Percentiles rank a stretch among this genome's conserved stretches.
Conservation (phyloP, 495 filamentous ascomycete genomes). For the Chlorociboria aeruginascens region DNA sequence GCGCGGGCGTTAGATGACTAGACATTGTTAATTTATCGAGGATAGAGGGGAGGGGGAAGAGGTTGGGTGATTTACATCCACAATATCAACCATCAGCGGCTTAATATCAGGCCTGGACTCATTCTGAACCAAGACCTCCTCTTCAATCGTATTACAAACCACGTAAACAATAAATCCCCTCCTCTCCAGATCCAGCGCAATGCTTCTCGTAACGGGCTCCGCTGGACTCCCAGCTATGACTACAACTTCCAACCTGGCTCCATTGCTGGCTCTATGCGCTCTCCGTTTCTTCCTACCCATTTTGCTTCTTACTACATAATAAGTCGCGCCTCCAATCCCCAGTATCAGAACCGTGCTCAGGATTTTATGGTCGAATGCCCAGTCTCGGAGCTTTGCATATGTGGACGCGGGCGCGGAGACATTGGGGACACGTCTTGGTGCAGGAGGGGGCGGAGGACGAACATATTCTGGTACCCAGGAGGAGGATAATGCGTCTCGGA, state of each 20-base stretch:
- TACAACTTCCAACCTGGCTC: conserved; percentile 81
- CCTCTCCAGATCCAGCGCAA: conserved; percentile 76
- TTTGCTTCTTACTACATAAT: conserved; percentile 50
- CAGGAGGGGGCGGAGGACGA: conserved; percentile 32
- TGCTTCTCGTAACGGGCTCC: conserved; percentile 66
- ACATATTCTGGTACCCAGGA: conserved; percentile 62
- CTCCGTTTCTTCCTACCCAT: conserved; percentile 52
- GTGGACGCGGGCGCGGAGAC: conserved; percentile 21
- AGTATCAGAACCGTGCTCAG: conserved; percentile 55
- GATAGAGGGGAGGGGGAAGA: background rate
- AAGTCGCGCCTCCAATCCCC: conserved; percentile 55
- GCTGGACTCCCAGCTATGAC: conserved; percentile 75
- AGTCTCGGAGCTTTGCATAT: conserved; percentile 38
- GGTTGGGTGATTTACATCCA: conserved; percentile 56
- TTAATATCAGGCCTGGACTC: conserved; percentile 69
- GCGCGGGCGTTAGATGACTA: conserved; percentile 37
- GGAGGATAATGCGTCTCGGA: conserved; percentile 50
- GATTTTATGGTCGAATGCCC: conserved; percentile 58
- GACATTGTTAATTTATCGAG: conserved; percentile 16
- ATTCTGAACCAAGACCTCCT: conserved; percentile 66
- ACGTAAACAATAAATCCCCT: conserved; percentile 91
- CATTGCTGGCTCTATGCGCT: conserved; percentile 66
- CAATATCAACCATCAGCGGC: conserved; percentile 72
- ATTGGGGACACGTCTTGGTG: conserved; percentile 23
- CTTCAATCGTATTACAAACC: conserved; percentile 64